Evolutionary conservation across 306 rosid species (phyloP).

Genomic region (Prunus campanulata): DNA sequence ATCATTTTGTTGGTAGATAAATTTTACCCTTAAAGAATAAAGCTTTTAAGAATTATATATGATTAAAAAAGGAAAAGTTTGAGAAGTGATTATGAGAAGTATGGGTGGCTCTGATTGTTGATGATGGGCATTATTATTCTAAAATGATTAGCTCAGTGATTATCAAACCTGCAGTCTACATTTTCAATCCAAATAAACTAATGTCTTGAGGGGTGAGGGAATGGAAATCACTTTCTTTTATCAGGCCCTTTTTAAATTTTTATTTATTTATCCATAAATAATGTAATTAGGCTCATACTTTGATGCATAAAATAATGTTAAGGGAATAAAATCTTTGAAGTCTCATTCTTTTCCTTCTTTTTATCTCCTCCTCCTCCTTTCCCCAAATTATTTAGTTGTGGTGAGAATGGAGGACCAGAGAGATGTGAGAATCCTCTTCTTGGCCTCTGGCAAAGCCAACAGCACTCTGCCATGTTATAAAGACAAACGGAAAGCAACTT

Average conservation of each 20-base stretch:
- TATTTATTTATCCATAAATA: neutral
- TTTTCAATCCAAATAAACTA: slow-evolving; percentile 28
- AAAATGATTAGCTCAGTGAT: slow-evolving; percentile 76
- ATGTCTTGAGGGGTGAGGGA: slow-evolving; percentile 43
- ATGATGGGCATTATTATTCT: slow-evolving; percentile 90
- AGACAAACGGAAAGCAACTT: slow-evolving; percentile 11
- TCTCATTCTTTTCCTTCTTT: neutral
- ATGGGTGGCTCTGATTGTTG: slow-evolving; percentile 31
- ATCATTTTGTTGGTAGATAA: slow-evolving; percentile 51
- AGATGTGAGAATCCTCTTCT: neutral
- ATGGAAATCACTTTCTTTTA: slow-evolving; percentile 32
- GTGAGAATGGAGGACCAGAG: neutral
- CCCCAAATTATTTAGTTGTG: neutral
- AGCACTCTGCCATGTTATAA: neutral
- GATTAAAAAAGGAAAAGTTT: neutral
- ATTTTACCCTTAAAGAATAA: neutral
- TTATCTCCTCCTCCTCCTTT: neutral
- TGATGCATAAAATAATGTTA: slow-evolving; percentile 25
- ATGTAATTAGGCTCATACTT: slow-evolving; percentile 53
- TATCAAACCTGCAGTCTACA: slow-evolving; percentile 38
- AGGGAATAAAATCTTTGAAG: slow-evolving; percentile 12
- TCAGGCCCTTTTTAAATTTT: neutral
- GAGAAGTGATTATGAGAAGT: slow-evolving; percentile 8
- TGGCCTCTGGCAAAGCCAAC: neutral
- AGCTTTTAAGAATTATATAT: slow-evolving; percentile 10